Evolutionary conservation across 495 filamentous ascomycete species (phyloP), one percentile per base, ranked within the genome.

Genomic region (Neurospora terricola): DNA sequence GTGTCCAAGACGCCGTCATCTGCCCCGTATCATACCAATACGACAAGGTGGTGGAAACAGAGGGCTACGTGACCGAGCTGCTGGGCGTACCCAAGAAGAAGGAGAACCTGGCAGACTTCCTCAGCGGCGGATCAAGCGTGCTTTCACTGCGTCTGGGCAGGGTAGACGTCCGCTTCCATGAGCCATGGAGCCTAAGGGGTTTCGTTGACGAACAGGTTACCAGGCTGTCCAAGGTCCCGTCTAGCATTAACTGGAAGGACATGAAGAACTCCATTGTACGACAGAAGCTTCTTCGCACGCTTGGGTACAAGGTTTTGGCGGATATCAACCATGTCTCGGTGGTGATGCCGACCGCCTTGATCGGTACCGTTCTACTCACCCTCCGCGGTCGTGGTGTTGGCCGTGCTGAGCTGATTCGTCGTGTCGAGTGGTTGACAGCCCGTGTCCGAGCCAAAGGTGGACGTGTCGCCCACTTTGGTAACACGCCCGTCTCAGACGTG

Each of bases 11-110:
- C 80, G 92, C 93, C 18, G 92, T 96, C 37, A 91, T 99, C 62
- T 97, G 94, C 76, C 95, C 95, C 4, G 96, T 99, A 38, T 95
- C 92, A 80, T 97, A 94, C 2, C 96, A 98, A 77, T 99, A 99
- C 79, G 96, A 99, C 86, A 99, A 98, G 77, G 96, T 99, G 69
- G 93, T 99, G 69, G 96, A 99, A 80, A 97, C 94, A 9, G 95
- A 98, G 77, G 96, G 93, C 21, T 99, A 98, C 78, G 94, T 98
- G 70, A 94, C 89, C 70, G 96, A 98, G 80, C 89, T 99, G 5
- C 86, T 99, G 5, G 96, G 96, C 30, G 90, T 96, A 59, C 96
- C 96, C 0, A 98, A 99, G 79, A 91, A 90, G 72, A 96, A 97
- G 81, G 96, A 99, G 78, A 98, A 96, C 75, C 81, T 99, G 70